Evolutionary conservation across 108 stramenopile genomes (phyloP).

Genomic region (Mediolabrus comicus): DNA sequence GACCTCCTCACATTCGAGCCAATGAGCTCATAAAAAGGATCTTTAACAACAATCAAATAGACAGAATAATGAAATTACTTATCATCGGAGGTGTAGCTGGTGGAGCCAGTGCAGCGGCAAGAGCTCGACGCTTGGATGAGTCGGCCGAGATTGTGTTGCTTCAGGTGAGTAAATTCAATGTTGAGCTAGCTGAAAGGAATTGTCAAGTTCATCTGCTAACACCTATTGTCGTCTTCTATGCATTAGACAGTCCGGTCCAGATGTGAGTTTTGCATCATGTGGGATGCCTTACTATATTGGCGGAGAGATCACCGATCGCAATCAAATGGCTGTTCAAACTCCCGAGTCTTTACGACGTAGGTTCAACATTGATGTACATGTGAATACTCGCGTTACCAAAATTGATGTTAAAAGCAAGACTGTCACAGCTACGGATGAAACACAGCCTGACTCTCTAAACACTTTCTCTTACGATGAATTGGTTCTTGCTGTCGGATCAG

Average conservation of each 20-base stretch:
- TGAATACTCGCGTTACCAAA: slow-evolving; percentile 51
- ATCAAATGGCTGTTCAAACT: slow-evolving; percentile 71
- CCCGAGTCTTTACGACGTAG: slow-evolving; percentile 48
- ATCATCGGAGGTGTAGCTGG: slow-evolving; percentile 75
- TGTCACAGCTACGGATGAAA: slow-evolving; percentile 43
- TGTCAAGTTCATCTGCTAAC: neutral
- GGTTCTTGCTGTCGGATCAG: slow-evolving; percentile 66
- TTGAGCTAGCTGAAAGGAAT: neutral
- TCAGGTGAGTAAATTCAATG: slow-evolving; percentile 30
- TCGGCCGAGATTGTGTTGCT: slow-evolving; percentile 57
- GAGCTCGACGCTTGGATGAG: slow-evolving; percentile 64
- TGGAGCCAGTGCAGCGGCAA: slow-evolving; percentile 67
- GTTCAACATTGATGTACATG: slow-evolving; percentile 52
- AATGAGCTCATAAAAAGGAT: slow-evolving; percentile 2
- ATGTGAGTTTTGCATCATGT: slow-evolving; percentile 68
- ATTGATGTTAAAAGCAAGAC: slow-evolving; percentile 52
- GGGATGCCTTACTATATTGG: slow-evolving; percentile 80
- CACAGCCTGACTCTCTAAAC: slow-evolving; percentile 9
- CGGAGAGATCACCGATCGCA: slow-evolving; percentile 61
- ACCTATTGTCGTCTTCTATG: neutral
- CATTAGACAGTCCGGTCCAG: slow-evolving; percentile 38
- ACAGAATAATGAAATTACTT: slow-evolving; percentile 41
- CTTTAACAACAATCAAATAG: neutral
- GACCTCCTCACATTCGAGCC: no score
- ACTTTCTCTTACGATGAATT: slow-evolving; percentile 52